Evolutionary conservation across 2,329 filamentous ascomycete genomes (phyloP).

Genomic region (Trichophaea hybrida): DNA sequence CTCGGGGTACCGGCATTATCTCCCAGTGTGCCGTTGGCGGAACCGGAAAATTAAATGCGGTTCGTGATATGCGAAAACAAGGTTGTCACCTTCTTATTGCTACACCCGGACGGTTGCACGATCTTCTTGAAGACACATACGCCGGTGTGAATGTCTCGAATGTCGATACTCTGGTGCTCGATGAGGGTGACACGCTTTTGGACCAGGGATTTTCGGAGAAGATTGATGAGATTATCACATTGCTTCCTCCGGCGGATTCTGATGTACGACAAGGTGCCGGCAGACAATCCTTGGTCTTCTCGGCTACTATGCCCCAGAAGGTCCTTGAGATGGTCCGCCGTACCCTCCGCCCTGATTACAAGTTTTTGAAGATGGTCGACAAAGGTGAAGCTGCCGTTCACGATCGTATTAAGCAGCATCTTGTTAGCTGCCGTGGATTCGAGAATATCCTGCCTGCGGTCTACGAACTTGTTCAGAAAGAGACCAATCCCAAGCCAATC

Average conservation of each 20-base stretch:
- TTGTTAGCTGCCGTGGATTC: slow-evolving; percentile 51
- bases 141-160: slow-evolving; percentile 50
- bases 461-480: slow-evolving; percentile 55
- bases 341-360: slow-evolving; percentile 69
- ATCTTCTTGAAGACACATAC: slow-evolving; percentile 55
- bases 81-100: slow-evolving; percentile 84
- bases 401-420: slow-evolving; percentile 64
- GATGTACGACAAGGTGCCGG: slow-evolving; percentile 30
- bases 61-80: slow-evolving; percentile 51
- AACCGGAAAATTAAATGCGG: slow-evolving; percentile 57
- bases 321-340: slow-evolving; percentile 65
- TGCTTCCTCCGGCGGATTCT: slow-evolving; percentile 49
- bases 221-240: slow-evolving; percentile 45
- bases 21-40: slow-evolving; percentile 80
- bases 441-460: slow-evolving; percentile 65
- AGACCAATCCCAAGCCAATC: slow-evolving; percentile 28
- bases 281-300: slow-evolving; percentile 88
- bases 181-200: slow-evolving; percentile 53
- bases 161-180: slow-evolving; percentile 46
- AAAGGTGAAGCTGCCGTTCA: slow-evolving; percentile 76
- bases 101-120: slow-evolving; percentile 75
- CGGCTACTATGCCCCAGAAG: slow-evolving; percentile 74
- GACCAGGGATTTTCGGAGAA: slow-evolving; percentile 54
- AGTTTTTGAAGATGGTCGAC: slow-evolving; percentile 78
- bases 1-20: slow-evolving; percentile 48